Evolutionary conservation across 192 early-diverging fungal genomes (phyloP), one percentile per base, ranked within the genome.

Genomic region (Coemansia aciculifera): DNA sequence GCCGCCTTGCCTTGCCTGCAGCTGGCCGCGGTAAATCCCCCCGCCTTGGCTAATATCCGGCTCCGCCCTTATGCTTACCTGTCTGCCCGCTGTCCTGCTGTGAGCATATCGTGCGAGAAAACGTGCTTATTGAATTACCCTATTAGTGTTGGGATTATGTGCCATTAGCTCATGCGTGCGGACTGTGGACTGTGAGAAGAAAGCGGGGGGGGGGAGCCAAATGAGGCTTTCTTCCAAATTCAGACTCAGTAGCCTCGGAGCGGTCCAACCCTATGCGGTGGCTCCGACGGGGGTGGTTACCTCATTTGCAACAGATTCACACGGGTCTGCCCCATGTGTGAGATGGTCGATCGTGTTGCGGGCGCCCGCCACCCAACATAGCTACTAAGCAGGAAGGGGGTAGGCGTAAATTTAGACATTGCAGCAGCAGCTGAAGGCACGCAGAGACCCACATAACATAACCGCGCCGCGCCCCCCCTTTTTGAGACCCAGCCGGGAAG

Each of bases 281-380:
- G 44, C 44, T 48, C 44, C 44, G 44, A 19, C 44, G 44, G 44
- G 44, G 44, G 44, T 0, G 44, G 49, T 52, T 52, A 52, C 49
- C 49, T 29, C 49, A 52, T 48, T 48, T 5, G n/a, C 44, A 13
- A 3, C 13, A 13, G 44, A 19, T 46, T 24, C 23, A 27, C 49
- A 24, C 48, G 23, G 40, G 32, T 27, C 27, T 27, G 27, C 27
- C 27, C 27, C 43, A 15, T 44, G 43, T 21, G n/a, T 48, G 19
- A 5, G 44, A 48, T 48, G 44, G 44, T 48, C 51, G 51, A 54
- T 54, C 51, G 51, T 54, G 51, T 48, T 48, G 44, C 44, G 44
- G 44, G 44, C 44, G n/a, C 19, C 44, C 44, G n/a, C 17, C 44
- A 19, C n/a, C 19, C 17, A 23, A n/a, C 17, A 46, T 19, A 13